phyloP scores from a whole-genome alignment of 495 filamentous ascomycete genomes.

The Penicillium crystallinum region DNA sequence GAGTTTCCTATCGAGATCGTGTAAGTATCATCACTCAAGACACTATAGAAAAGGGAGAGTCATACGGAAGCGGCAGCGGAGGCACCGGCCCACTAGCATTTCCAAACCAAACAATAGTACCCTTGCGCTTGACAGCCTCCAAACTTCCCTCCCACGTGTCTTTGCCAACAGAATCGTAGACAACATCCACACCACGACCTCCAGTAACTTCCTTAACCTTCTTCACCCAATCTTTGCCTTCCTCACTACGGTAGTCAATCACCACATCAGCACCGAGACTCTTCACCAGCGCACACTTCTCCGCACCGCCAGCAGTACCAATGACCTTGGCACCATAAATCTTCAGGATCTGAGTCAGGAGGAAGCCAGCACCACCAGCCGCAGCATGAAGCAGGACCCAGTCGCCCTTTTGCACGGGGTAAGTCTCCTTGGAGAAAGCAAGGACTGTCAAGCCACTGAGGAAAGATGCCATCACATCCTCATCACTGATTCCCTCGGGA shows the following conservation, averaged over 20 bases:
- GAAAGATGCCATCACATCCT: slow-evolving; percentile 61
- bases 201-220: slow-evolving; percentile 65
- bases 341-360: slow-evolving; percentile 70
- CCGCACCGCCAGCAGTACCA: slow-evolving; percentile 69
- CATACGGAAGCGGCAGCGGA: slow-evolving; percentile 61
- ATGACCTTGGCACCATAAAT: slow-evolving; percentile 74
- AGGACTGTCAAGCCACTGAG: slow-evolving; percentile 86
- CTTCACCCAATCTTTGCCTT: slow-evolving; percentile 58
- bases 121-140: slow-evolving; percentile 73
- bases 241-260: slow-evolving; percentile 65
- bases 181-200: slow-evolving; percentile 65
- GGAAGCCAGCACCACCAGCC: slow-evolving; percentile 79
- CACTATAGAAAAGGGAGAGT: neutral
- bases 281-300: slow-evolving; percentile 67
- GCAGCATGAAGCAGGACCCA: slow-evolving; percentile 89
- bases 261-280: slow-evolving; percentile 64
- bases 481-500: slow-evolving; percentile 56
- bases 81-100: slow-evolving; percentile 82
- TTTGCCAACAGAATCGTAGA: slow-evolving; percentile 89
- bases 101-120: slow-evolving; percentile 79
- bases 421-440: slow-evolving; percentile 72
- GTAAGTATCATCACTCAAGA: neutral
- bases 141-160: slow-evolving; percentile 81
- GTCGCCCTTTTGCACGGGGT: slow-evolving; percentile 68
- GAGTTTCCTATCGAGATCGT: slow-evolving; percentile 38